A percentile compares a stretch with the other conserved stretches of the same genome.
phyloP scores from a whole-genome alignment of 2,329 filamentous ascomycete species.

The Fusarium bactridioides region DNA sequence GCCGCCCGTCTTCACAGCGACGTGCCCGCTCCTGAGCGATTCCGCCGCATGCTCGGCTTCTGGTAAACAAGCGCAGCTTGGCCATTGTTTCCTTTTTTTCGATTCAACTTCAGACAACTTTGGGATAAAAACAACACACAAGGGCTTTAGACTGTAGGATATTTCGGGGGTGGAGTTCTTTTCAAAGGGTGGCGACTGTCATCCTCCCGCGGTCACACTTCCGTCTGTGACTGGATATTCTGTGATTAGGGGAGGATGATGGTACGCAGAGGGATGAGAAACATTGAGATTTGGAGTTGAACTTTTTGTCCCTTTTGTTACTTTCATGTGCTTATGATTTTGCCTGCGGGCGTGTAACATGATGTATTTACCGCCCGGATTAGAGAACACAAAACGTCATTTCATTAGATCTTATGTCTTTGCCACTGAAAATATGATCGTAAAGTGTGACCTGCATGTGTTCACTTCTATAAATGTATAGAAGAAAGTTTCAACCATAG shows the following conservation, averaged over 20 bases:
- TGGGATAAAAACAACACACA: not conserved
- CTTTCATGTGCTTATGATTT: slow-evolving; percentile 35
- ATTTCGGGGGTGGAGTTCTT: slow-evolving; percentile 1
- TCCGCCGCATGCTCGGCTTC: slow-evolving; percentile 35
- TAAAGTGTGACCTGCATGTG: not conserved
- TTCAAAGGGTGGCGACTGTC: not conserved
- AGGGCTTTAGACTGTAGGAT: slow-evolving; percentile 4
- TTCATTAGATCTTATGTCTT: not conserved
- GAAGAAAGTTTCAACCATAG: not conserved
- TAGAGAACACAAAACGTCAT: slow-evolving; percentile 21
- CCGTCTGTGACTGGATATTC: slow-evolving; percentile 19
- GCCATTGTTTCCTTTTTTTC: slow-evolving; percentile 5
- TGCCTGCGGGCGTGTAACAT: slow-evolving; percentile 20
- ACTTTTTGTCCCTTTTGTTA: slow-evolving; percentile 26
- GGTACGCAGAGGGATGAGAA: slow-evolving; percentile 9
- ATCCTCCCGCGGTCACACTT: not conserved
- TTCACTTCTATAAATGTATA: not conserved
- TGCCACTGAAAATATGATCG: not conserved
- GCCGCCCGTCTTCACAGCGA: slow-evolving; percentile 8
- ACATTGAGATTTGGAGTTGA: slow-evolving; percentile 27
- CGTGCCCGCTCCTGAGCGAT: slow-evolving; percentile 13
- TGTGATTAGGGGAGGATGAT: not conserved
- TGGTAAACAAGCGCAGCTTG: slow-evolving; percentile 12
- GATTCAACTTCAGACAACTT: slow-evolving; percentile 1
- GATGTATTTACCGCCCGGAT: slow-evolving; percentile 9